Base-by-base conservation (phyloP, 2,329 filamentous ascomycete genomes). In the Diplodia scrobiculata region DNA sequence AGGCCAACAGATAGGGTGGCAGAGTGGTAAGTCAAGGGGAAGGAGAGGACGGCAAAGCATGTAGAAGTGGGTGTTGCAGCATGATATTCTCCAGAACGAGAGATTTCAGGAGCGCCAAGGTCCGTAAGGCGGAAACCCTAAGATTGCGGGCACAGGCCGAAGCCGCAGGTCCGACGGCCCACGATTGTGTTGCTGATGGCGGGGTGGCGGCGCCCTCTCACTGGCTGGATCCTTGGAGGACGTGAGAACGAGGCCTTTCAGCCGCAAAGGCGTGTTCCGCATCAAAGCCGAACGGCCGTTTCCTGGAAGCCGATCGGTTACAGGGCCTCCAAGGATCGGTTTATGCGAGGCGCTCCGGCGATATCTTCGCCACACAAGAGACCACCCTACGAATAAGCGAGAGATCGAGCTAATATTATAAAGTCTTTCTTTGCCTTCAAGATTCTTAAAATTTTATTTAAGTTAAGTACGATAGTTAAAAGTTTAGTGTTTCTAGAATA, bases 91-190 rank as follows among this genome's bases (percentile, higher is more conserved):
- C 58, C 58, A 62, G 58, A 62, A 11, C 11, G 41, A 34, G 27
- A 62, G 45, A 62, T 62, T 62, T 62, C 58, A 62, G 58, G 58
- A 62, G 58, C 45, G 58, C 58, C 58, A 62, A 62, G 58, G 5
- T 32, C 58, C 45, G 29, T 50, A 62, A 62, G 58, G 29, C 45
- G 45, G 41, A 50, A 60, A 62, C 29, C 58, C 13, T 62, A 62
- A 62, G n/a, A 50, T 62, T 50, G 45, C 41, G 45, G 45, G 58
- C n/a, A 41, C 6, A 5, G 25, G 41, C 45, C 50, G 58, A 36
- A 36, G 45, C 29, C n/a, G 58, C 29, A 19, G 58, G 55, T 14
- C 58, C 58, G 58, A 25, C 58, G 58, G 58, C 13, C 29, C 58
- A 50, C 14, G 58, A 17, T 62, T 29, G 27, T 36, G 41, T 51